Evolutionary conservation across 257 asterid genomes (phyloP).

Genomic region (Forsythia viridissima): DNA sequence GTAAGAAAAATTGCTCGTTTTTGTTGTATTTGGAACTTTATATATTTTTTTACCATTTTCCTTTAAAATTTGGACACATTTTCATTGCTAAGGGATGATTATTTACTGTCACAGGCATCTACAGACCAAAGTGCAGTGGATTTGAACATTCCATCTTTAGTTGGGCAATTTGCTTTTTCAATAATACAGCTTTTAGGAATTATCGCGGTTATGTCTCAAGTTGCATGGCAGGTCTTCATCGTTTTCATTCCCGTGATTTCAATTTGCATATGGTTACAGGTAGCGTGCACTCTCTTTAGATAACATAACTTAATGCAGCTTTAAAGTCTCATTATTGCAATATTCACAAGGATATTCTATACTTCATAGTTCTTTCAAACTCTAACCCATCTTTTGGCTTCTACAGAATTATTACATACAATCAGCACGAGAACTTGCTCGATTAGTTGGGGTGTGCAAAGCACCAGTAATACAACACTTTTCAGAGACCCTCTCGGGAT

Average conservation of each 20-base stretch:
- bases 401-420: conserved; percentile 78
- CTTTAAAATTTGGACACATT: not conserved
- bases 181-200: conserved; percentile 72
- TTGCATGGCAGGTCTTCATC: conserved; percentile 85
- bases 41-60: not conserved
- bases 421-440: conserved; percentile 84
- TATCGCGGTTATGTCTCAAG: conserved; percentile 83
- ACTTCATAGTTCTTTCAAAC: conserved; percentile 26
- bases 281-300: conserved; percentile 13
- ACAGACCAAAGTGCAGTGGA: conserved; percentile 87
- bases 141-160: conserved; percentile 53
- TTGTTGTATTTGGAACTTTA: not conserved
- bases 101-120: conserved; percentile 57
- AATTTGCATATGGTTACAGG: conserved; percentile 80
- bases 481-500: conserved; percentile 86
- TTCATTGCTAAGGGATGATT: conserved; percentile 13
- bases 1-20: conserved; percentile 39
- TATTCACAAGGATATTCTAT: not conserved
- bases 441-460: conserved; percentile 78
- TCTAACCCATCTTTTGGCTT: conserved; percentile 21
- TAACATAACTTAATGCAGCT: not conserved
- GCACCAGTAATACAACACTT: conserved; percentile 93
- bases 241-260: conserved; percentile 68
- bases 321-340: too few relatives aligned
- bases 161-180: conserved; percentile 63